Conservation (phyloP, 2,329 filamentous ascomycete genomes). For the Ophiostoma ips region DNA sequence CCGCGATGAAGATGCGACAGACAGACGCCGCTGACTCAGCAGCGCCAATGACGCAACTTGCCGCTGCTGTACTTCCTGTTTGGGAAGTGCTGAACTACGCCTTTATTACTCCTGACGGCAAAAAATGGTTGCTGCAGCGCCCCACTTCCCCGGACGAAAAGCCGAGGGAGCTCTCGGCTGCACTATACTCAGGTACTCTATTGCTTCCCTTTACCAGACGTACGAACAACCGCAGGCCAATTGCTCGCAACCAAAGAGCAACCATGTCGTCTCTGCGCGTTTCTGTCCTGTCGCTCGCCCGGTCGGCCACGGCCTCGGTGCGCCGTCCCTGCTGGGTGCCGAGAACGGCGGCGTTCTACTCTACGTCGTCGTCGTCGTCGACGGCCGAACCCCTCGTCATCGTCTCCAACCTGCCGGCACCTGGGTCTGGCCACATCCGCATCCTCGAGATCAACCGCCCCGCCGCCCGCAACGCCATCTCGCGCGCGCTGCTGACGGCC, state of each 20-base stretch:
- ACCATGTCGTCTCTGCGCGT: slow-evolving; percentile 2
- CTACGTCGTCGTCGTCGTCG: slow-evolving; percentile 10
- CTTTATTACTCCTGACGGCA: not conserved
- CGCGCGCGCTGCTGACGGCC: slow-evolving; percentile 56
- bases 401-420: slow-evolving; percentile 57
- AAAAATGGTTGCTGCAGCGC: not conserved
- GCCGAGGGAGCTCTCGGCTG: slow-evolving; percentile 1
- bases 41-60: not conserved
- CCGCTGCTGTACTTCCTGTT: not conserved
- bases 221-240: too few species aligned
- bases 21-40: too few species aligned
- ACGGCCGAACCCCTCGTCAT: slow-evolving; percentile 42
- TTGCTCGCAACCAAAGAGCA: not conserved
- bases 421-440: slow-evolving; percentile 70
- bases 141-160: slow-evolving; percentile 8
- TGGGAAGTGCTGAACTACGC: too few species aligned
- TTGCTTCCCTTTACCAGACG: too few species aligned
- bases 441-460: slow-evolving; percentile 81
- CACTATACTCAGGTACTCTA: not conserved
- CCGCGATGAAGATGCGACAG: not conserved
- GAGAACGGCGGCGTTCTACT: slow-evolving; percentile 11
- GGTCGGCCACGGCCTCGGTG: slow-evolving; percentile 35
- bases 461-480: slow-evolving; percentile 80
- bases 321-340: not conserved
- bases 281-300: slow-evolving; percentile 1